Evolutionary conservation across 2,329 filamentous ascomycete species (phyloP).

Genomic region (Neobulgaria alba): DNA sequence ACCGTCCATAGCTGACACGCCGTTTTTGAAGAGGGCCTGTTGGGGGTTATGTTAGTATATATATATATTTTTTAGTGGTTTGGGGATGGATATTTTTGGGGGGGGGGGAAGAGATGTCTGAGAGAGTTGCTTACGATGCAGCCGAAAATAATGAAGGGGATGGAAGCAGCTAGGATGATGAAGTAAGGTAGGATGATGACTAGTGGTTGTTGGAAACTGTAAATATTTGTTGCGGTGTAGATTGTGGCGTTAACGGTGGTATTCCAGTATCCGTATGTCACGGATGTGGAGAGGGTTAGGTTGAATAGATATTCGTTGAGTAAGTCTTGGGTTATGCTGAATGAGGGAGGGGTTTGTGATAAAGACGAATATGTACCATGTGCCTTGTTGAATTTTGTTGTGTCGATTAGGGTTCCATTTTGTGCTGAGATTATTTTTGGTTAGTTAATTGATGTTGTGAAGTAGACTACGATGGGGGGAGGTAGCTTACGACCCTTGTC

Average conservation of each 20-base stretch:
- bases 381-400: constrained; percentile 13
- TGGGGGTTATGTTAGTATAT: too few relatives aligned
- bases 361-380: constrained; percentile 6
- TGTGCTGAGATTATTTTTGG: neutral
- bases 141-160: constrained; percentile 17
- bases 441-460: too few relatives aligned
- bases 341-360: neutral
- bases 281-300: constrained; percentile 13
- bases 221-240: constrained; percentile 11
- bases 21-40: constrained; percentile 10
- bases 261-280: constrained; percentile 9
- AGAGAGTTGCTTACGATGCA: neutral
- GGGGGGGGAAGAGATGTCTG: too few relatives aligned
- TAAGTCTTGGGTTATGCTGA: constrained; percentile 11
- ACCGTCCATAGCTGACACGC: constrained; percentile 15
- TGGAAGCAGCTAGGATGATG: constrained; percentile 6
- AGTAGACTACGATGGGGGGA: too few relatives aligned
- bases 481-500: too few relatives aligned
- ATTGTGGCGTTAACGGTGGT: constrained; percentile 12
- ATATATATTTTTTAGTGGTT: too few relatives aligned
- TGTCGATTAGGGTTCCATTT: constrained; percentile 9
- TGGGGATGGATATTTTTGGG: too few relatives aligned
- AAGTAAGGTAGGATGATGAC: constrained; percentile 19
- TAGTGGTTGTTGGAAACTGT: constrained; percentile 15
- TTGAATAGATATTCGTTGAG: constrained; percentile 19